Percentiles rank a stretch among this genome's conserved stretches.
Conservation (phyloP, 108 stramenopile genomes). For the Epipyxis sp. region DNA sequence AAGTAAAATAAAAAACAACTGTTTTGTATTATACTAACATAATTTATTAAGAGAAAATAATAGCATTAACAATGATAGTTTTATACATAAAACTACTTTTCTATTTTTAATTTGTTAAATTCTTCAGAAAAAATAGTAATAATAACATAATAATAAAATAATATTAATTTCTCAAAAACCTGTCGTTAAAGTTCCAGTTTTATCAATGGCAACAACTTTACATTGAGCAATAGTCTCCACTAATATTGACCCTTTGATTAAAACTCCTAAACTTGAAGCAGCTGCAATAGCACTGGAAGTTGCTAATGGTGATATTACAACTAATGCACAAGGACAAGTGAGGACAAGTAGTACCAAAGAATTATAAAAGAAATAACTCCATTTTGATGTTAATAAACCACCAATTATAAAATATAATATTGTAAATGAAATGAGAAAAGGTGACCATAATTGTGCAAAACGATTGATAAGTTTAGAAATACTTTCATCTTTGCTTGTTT, state of each 20-base stretch:
- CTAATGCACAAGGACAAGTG: constrained; percentile 89
- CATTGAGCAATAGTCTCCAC: constrained; percentile 70
- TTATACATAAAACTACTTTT: too few relatives aligned
- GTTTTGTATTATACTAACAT: too few relatives aligned
- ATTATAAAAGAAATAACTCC: constrained; percentile 63
- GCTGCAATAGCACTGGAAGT: constrained; percentile 80
- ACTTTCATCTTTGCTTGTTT: too few relatives aligned
- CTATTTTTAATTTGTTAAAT: too few relatives aligned
- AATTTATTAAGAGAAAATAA: too few relatives aligned
- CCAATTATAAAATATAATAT: neutral
- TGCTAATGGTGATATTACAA: constrained; percentile 79
- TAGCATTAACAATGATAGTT: too few relatives aligned
- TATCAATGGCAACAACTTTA: constrained; percentile 74
- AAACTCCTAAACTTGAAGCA: constrained; percentile 72
- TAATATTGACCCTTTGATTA: constrained; percentile 74
- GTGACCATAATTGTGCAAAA: constrained; percentile 28
- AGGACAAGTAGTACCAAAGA: constrained; percentile 81
- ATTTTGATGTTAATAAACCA: constrained; percentile 2
- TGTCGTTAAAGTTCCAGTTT: constrained; percentile 79
- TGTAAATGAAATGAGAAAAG: neutral
- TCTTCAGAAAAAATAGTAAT: too few relatives aligned
- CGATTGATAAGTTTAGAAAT: neutral
- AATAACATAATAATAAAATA: neutral
- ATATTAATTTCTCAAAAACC: constrained; percentile 58
- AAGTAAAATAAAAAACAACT: too few relatives aligned